Evolutionary conservation across 305 asterid species (phyloP).

Genomic region (Caryopteris hybrid): DNA sequence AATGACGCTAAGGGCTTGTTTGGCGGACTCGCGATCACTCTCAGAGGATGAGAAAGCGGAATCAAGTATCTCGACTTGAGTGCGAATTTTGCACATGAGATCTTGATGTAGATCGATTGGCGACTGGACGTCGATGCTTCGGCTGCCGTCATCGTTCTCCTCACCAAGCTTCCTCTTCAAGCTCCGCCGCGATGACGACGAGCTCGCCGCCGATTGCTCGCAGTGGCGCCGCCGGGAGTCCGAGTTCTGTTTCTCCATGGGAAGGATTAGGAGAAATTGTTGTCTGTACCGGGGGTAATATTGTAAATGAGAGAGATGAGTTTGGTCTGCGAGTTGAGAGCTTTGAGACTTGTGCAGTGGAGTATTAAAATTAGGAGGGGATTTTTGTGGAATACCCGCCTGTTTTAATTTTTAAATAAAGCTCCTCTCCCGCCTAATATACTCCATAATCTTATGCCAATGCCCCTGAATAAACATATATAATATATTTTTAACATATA

Average conservation of each 20-base stretch:
- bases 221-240: conserved; percentile 39
- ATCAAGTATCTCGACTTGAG: conserved; percentile 62
- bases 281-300: not conserved
- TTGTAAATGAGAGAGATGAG: not conserved
- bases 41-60: conserved; percentile 41
- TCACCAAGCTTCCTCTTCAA: conserved; percentile 64
- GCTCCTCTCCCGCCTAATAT: conserved; percentile 12
- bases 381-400: not conserved
- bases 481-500: too few relatives aligned
- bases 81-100: conserved; percentile 42
- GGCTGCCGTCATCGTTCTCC: conserved; percentile 36
- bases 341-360: not conserved
- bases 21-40: conserved; percentile 58
- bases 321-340: not conserved
- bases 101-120: conserved; percentile 45
- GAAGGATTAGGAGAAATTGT: not conserved
- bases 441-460: too few relatives aligned
- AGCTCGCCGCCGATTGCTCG: conserved; percentile 32
- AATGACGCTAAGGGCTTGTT: conserved; percentile 49
- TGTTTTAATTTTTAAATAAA: not conserved
- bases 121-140: conserved; percentile 22
- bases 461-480: too few relatives aligned
- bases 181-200: conserved; percentile 38
- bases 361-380: not conserved
- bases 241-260: conserved; percentile 49